Evolutionary conservation across 805 yeast species (phyloP), one percentile per base, ranked within the genome.

Genomic region (Yamadazyma philogaea): DNA sequence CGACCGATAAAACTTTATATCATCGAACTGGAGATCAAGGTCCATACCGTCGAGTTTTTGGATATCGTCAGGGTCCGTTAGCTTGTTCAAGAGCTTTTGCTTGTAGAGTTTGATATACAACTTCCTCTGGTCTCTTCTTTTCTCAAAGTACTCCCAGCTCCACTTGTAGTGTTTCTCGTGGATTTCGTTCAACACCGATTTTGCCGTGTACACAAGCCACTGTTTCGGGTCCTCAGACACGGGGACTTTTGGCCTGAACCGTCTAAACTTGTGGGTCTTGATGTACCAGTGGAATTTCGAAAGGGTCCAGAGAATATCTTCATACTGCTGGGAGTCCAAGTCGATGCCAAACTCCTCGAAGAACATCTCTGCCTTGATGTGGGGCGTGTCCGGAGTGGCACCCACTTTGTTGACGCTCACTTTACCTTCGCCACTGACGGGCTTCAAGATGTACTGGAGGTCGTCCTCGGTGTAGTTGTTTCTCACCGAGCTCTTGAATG

Each of bases 311-410:
- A 95, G 67, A 1, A 87, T 72, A 56, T 87, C 93, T 31, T 84
- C 74, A 60, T 93, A 93, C 59, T 91, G 97, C 39, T 77, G 76
- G 43, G 91, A 81, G 58, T 91, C 93, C 44, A 93, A 68, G 42
- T 84, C 87, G 11, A 95, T 67, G n/a, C 95, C 85, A 53, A 95
- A 82, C 56, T 93, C 95, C 40, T 90, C 90, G 60, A 90, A 93
- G 48, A 82, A 77, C 40, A 93, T 66, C 46, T 87, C 85, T 0
- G 89, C 77, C 30, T 78, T 75, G 16, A 87, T 73, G 57, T 87
- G 93, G 6, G 93, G 93, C 17, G 63, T 54, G 0, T 68, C 59
- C 34, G 79, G 83, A 0, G 91, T 81, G 1, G 93, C 74, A 1
- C 93, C 93, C 4, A 70, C 60, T 58, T 93, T 93, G 63, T 87